Evolutionary conservation across 768 basidiomycete species (phyloP).

Genomic region (Naganishia onofrii): DNA sequence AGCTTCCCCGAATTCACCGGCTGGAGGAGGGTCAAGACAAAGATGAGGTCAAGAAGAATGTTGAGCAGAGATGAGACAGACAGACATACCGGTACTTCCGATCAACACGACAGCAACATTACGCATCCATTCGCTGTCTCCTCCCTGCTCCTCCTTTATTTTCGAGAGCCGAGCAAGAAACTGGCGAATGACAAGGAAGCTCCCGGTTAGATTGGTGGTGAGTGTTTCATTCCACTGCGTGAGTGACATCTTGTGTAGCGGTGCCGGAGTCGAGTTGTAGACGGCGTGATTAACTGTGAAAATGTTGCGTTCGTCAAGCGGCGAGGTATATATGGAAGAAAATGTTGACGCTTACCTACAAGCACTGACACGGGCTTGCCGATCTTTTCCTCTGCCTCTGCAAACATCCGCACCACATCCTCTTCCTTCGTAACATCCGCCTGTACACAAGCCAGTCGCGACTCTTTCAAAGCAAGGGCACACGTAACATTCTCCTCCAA

Average conservation of each 20-base stretch:
- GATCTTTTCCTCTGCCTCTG: slow-evolving; percentile 21
- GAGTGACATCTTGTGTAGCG: slow-evolving; percentile 62
- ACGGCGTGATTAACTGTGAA: slow-evolving; percentile 63
- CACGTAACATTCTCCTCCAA: slow-evolving; percentile 47
- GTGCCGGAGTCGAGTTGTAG: slow-evolving; percentile 52
- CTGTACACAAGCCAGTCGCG: slow-evolving; percentile 54
- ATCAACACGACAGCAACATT: slow-evolving; percentile 65
- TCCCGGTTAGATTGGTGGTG: slow-evolving; percentile 61
- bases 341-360: slow-evolving; percentile 54
- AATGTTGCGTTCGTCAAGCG: not conserved
- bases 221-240: slow-evolving; percentile 66
- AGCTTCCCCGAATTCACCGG: slow-evolving; percentile 71
- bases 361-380: slow-evolving; percentile 46
- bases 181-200: slow-evolving; percentile 68
- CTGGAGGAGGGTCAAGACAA: slow-evolving; percentile 40
- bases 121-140: slow-evolving; percentile 40
- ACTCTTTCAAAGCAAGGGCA: slow-evolving; percentile 36
- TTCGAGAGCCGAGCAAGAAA: slow-evolving; percentile 58
- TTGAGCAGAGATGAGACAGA: not conserved
- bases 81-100: slow-evolving; percentile 50
- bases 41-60: not conserved
- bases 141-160: slow-evolving; percentile 54
- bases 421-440: slow-evolving; percentile 64
- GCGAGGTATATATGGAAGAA: not conserved
- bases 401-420: slow-evolving; percentile 60